These are phyloP conservation scores for Cytospora chrysosperma DNA, from an alignment of 2,329 filamentous ascomycete species.

Conservation along the genomic window DNA sequence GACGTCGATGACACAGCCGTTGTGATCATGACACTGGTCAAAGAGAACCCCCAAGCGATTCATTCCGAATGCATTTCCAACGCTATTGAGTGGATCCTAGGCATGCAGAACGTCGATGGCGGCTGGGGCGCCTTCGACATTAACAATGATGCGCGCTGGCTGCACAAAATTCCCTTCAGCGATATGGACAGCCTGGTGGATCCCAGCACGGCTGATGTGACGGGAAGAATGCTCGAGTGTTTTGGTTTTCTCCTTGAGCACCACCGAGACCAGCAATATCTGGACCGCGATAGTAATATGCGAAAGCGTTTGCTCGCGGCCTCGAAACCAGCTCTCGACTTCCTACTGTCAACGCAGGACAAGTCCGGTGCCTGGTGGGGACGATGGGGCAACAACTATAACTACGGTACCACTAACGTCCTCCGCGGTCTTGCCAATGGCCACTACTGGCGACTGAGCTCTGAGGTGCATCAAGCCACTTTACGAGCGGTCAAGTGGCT, in stretches of 20 bases:
- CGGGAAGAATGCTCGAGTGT: slow-evolving; percentile 28
- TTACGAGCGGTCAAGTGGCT: background rate
- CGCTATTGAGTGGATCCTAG: slow-evolving; percentile 31
- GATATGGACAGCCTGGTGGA: slow-evolving; percentile 38
- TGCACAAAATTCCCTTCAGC: slow-evolving; percentile 38
- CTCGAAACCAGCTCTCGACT: background rate
- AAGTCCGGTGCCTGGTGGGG: slow-evolving; percentile 4
- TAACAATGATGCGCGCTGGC: slow-evolving; percentile 34
- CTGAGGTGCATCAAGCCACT: background rate
- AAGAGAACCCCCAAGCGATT: slow-evolving; percentile 25
- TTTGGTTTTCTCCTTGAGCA: slow-evolving; percentile 1
- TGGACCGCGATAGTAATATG: background rate
- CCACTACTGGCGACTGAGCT: background rate
- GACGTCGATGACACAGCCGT: slow-evolving; percentile 37
- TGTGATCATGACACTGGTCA: slow-evolving; percentile 31
- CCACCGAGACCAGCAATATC: background rate
- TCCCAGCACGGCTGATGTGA: slow-evolving; percentile 35
- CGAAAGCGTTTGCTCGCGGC: background rate
- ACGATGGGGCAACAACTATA: slow-evolving; percentile 10
- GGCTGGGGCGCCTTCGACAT: slow-evolving; percentile 37
- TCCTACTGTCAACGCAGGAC: slow-evolving; percentile 1
- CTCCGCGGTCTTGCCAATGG: slow-evolving; percentile 3
- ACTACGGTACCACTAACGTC: slow-evolving; percentile 5
- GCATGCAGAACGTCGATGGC: slow-evolving; percentile 38
- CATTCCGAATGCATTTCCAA: background rate